Evolutionary conservation across 306 rosid genomes (phyloP), one percentile per base, ranked within the genome.

Genomic region (Acacia acuminata): DNA sequence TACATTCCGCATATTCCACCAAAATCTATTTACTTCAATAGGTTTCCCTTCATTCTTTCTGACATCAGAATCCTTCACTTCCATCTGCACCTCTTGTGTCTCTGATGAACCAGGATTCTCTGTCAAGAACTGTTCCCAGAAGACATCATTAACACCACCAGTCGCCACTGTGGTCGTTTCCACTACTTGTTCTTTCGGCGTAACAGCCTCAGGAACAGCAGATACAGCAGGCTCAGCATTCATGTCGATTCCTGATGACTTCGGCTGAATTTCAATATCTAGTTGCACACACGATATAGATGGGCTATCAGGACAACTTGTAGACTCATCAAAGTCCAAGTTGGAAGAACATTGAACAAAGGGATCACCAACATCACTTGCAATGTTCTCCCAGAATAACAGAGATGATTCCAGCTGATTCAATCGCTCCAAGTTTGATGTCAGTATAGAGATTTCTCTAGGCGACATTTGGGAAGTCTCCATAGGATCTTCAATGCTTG

Each of bases 121-220:
- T 13, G 98, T 93, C 89, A 96, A 96, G 87, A 96, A 96, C 80
- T 93, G 98, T 79, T 96, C 94, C 99, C 99, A 96, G 75, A 96
- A 96, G 38, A 90, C 83, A 81, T 96, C 99, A 89, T 93, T 96
- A 60, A 85, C 93, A 77, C 99, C 96, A 38, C 99, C 96, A 38
- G 92, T 82, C 22, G 88, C 78, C 40, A 73, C 86, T 8, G 83
- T 44, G 47, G 86, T 47, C 24, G 76, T 48, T 77, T 84, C 91
- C 15, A 43, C 83, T 45, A 79, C 85, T 71, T 81, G 91, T 81
- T 86, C 97, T 75, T 86, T 84, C 8, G 85, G 77, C 88, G 91
- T 79, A 73, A 82, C 70, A 27, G 87, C 80, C 73, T 87, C 89
- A 30, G 79, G 82, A 85, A 85, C 78, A 81, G 82, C 68, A 27